These are phyloP conservation scores for Mrakia gelida DNA, from an alignment of 768 basidiomycete species.

Conservation along the genomic window DNA sequence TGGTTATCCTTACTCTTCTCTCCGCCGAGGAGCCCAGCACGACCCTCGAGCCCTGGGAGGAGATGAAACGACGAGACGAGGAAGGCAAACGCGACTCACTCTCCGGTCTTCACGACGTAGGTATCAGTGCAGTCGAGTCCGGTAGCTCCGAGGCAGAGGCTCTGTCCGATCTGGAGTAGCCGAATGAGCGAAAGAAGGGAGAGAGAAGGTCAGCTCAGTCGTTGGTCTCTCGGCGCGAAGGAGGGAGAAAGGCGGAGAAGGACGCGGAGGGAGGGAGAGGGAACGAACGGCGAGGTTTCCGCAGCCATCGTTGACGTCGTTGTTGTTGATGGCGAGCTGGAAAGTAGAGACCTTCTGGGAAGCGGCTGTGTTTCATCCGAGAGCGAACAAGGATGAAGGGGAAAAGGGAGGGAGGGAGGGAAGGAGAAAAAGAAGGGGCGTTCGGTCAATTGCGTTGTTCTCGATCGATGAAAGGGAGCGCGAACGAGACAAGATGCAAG, in stretches of 20 bases:
- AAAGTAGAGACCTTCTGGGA: constrained; percentile 52
- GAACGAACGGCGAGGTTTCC: constrained; percentile 52
- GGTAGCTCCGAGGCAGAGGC: constrained; percentile 60
- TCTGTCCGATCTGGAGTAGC: constrained; percentile 47
- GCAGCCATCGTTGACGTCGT: constrained; percentile 55
- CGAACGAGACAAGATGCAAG: background rate
- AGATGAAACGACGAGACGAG: too few relatives aligned
- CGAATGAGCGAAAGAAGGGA: background rate
- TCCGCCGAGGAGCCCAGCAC: too few relatives aligned
- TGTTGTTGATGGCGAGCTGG: constrained; percentile 66
- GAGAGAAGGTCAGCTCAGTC: background rate
- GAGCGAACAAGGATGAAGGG: background rate
- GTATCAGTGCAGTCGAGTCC: constrained; percentile 62
- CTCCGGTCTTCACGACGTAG: constrained; percentile 56
- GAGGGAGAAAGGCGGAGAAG: background rate
- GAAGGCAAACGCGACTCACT: constrained; percentile 43
- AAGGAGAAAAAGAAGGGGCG: background rate
- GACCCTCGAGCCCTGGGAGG: too few relatives aligned
- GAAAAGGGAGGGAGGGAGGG: background rate
- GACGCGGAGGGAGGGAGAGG: background rate
- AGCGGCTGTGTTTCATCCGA: constrained; percentile 34
- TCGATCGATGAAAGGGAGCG: background rate
- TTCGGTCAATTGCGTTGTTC: background rate
- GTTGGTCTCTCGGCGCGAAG: background rate
- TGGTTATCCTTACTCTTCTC: background rate